These are phyloP conservation scores for Vanrija humicola DNA, from an alignment of 1,284 basidiomycete genomes.

Conservation along the genomic window DNA sequence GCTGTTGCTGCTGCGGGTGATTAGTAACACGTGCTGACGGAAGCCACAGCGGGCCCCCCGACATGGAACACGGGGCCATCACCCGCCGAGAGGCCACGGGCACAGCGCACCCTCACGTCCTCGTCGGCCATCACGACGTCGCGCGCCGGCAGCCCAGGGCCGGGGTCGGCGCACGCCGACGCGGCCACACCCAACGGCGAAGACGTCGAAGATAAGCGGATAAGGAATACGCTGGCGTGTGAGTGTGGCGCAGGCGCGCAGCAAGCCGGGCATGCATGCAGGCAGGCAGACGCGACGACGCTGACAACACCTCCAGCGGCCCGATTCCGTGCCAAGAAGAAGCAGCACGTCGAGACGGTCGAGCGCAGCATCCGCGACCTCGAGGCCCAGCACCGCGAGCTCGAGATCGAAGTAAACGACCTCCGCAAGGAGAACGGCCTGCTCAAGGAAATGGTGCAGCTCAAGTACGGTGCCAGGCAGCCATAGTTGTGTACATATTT, in stretches of 20 bases:
- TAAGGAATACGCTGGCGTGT: slow-evolving; percentile 35
- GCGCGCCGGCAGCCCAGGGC: not conserved
- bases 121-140: not conserved
- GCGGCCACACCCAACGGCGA: not conserved
- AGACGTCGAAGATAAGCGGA: slow-evolving; percentile 32
- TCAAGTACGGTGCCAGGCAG: slow-evolving; percentile 24
- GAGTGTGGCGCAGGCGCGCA: slow-evolving; percentile 4
- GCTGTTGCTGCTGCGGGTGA: not conserved
- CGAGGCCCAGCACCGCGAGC: slow-evolving; percentile 23
- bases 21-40: too few species aligned
- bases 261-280: not conserved
- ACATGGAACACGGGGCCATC: not conserved
- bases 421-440: slow-evolving; percentile 33
- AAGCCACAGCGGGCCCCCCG: not conserved
- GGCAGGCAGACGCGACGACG: not conserved
- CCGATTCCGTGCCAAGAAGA: slow-evolving; percentile 34
- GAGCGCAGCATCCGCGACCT: slow-evolving; percentile 26
- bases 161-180: not conserved
- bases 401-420: slow-evolving; percentile 26
- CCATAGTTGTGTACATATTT: too few species aligned
- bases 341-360: slow-evolving; percentile 23
- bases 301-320: slow-evolving; percentile 19
- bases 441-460: slow-evolving; percentile 30
- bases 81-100: not conserved
- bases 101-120: not conserved